phyloP scores from a whole-genome alignment of 139 green algal species.

The Edaphochlamys debaryana region DNA sequence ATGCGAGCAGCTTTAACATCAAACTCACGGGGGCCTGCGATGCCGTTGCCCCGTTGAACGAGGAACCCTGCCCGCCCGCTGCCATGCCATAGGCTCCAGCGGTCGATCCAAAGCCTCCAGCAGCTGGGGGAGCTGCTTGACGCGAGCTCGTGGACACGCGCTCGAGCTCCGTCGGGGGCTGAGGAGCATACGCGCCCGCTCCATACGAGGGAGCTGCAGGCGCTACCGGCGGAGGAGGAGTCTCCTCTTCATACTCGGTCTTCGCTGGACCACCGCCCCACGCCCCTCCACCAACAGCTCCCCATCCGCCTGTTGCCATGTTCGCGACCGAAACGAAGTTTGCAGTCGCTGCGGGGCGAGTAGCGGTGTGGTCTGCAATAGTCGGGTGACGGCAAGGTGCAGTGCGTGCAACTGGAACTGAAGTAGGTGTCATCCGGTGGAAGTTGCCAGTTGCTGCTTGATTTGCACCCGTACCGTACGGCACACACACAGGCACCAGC shows the following conservation, averaged over 20 bases:
- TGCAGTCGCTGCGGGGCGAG: no score
- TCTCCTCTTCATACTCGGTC: neutral
- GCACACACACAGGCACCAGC: no score
- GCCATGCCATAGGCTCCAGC: constrained; percentile 5
- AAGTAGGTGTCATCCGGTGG: no score
- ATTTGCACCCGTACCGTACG: no score
- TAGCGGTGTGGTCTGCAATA: no score
- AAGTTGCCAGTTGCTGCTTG: no score
- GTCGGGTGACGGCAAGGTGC: no score
- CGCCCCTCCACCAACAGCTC: constrained; percentile 6
- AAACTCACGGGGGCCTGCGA: no score
- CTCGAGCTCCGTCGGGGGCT: neutral
- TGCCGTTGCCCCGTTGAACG: no score
- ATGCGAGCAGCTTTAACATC: neutral
- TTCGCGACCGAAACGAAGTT: neutral
- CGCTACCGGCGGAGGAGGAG: neutral
- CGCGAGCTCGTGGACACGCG: constrained; percentile 3
- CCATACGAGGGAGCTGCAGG: neutral
- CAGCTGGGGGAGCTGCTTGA: neutral
- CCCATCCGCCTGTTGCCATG: constrained; percentile 17
- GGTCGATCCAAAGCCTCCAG: constrained; percentile 1
- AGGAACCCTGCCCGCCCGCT: no score
- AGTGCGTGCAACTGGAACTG: no score
- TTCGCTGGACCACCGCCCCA: neutral
- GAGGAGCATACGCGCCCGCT: neutral